A percentile compares a stretch with the other conserved stretches of the same genome.
phyloP scores from a whole-genome alignment of 1,139 yeast genomes.

The Suhomyces bokatorum region DNA sequence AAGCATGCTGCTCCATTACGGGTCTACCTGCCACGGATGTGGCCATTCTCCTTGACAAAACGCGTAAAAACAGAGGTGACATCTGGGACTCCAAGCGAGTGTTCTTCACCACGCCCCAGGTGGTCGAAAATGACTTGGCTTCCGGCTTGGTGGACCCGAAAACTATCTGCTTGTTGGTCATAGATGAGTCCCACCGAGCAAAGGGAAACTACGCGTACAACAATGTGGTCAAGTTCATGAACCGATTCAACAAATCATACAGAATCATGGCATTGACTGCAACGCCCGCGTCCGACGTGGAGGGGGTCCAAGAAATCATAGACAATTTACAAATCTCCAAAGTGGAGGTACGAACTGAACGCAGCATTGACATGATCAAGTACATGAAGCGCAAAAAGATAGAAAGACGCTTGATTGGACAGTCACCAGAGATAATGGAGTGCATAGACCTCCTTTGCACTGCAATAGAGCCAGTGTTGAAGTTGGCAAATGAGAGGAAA shows the following conservation, averaged over 20 bases:
- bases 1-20: conserved; percentile 86
- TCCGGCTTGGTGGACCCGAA: conserved; percentile 77
- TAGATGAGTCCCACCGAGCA: conserved; percentile 96
- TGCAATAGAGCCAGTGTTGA: conserved; percentile 66
- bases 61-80: conserved; percentile 61
- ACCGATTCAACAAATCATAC: conserved; percentile 63
- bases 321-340: conserved; percentile 70
- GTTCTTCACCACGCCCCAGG: conserved; percentile 95
- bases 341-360: conserved; percentile 85
- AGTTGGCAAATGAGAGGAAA: conserved; percentile 62
- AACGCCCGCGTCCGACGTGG: conserved; percentile 87
- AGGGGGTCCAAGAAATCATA: conserved; percentile 84
- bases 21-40: conserved; percentile 78
- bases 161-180: conserved; percentile 68
- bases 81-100: conserved; percentile 79
- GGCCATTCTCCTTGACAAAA: conserved; percentile 77
- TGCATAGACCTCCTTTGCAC: conserved; percentile 44
- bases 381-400: conserved; percentile 75
- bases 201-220: conserved; percentile 88
- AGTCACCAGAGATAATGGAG: conserved; percentile 53
- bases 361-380: conserved; percentile 72
- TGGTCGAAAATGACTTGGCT: conserved; percentile 84
- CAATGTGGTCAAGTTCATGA: conserved; percentile 69
- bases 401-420: conserved; percentile 56
- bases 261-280: conserved; percentile 89